Evolutionary conservation across 2,329 filamentous ascomycete genomes (phyloP), one percentile per base, ranked within the genome.

Genomic region (Trichoderma endophyticum): DNA sequence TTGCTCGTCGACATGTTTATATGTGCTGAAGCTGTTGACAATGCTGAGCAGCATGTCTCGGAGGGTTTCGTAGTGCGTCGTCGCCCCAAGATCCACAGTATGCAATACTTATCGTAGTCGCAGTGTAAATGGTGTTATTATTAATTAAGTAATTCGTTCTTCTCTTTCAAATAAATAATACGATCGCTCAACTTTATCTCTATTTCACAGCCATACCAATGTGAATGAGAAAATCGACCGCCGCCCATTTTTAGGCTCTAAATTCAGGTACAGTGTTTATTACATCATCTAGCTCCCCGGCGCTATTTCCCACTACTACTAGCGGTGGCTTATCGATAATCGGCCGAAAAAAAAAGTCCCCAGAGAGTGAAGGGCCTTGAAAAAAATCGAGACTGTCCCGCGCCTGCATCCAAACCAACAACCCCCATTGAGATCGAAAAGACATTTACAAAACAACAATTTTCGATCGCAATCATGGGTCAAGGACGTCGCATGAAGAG

Each of bases 401-500:
- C 62, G 54, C 36, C 32, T 24, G 32, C 48, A 64, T 26, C 24
- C 60, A 61, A 21, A 71, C 32, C 54, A 59, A 12, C 14, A 34
- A 4, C 30, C 21, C 56, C 70, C 69, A 70, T 67, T 72, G 64
- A 28, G 39, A 67, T 36, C 28, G 30, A 60, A 54, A 61, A 21
- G 32, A 63, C 21, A 15, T 15, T 36, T 12, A 21, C 15, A 39
- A 8, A 26, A 26, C 26, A 39, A 24, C 36, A 65, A 39, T 30
- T 48, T 60, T 70, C 32, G 61, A 30, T 64, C 60, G 48, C 80
- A 80, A 90, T 81, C 79, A 97, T 97, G 95, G 95, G 94, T 86
- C 89, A 90, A 74, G 93, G 94, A 81, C 92, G 94, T 81, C 93
- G 95, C 78, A 97, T 98, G 91, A 73, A 73, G 65, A 93, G 95